Conservation (phyloP, 1,284 basidiomycete genomes). For the Exobasidium rhododendri region DNA sequence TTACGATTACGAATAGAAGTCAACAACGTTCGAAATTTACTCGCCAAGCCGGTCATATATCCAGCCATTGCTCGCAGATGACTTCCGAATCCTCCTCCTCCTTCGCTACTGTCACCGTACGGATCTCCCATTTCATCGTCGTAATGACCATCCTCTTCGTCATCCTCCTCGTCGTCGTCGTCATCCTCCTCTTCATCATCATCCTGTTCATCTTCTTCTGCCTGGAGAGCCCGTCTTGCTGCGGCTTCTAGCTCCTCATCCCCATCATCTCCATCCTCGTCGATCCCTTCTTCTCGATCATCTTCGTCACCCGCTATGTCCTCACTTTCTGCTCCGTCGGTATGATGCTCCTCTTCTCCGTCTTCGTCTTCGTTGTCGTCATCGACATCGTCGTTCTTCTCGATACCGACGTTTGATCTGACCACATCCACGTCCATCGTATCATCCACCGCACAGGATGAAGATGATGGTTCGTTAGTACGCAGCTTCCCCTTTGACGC, state of each 20-base stretch:
- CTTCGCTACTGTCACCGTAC: slow-evolving; percentile 24
- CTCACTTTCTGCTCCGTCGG: slow-evolving; percentile 5
- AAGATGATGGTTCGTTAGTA: not conserved
- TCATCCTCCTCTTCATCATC: slow-evolving; percentile 26
- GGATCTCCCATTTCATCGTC: slow-evolving; percentile 29
- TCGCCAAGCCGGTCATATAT: slow-evolving; percentile 42
- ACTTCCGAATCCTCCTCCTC: slow-evolving; percentile 34
- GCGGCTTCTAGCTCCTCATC: slow-evolving; percentile 16
- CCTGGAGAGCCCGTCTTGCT: not conserved
- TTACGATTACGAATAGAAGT: slow-evolving; percentile 31
- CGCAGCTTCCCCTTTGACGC: not conserved
- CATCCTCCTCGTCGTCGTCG: slow-evolving; percentile 28
- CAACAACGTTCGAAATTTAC: slow-evolving; percentile 40
- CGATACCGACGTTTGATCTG: not conserved
- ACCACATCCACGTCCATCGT: slow-evolving; percentile 3
- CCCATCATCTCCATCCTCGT: slow-evolving; percentile 17
- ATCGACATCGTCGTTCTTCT: not conserved
- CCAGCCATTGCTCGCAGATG: slow-evolving; percentile 46
- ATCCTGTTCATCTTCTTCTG: slow-evolving; percentile 22
- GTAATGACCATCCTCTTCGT: slow-evolving; percentile 20
- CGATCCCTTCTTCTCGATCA: slow-evolving; percentile 10
- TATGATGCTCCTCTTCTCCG: slow-evolving; percentile 9
- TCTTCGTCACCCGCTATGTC: slow-evolving; percentile 16
- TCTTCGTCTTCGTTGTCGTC: slow-evolving; percentile 20
- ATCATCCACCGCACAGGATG: slow-evolving; percentile 1